Percentiles rank a stretch among this genome's conserved stretches.
Conservation (phyloP, 1,139 yeast species). For the Saccharomyces hybrid region DNA sequence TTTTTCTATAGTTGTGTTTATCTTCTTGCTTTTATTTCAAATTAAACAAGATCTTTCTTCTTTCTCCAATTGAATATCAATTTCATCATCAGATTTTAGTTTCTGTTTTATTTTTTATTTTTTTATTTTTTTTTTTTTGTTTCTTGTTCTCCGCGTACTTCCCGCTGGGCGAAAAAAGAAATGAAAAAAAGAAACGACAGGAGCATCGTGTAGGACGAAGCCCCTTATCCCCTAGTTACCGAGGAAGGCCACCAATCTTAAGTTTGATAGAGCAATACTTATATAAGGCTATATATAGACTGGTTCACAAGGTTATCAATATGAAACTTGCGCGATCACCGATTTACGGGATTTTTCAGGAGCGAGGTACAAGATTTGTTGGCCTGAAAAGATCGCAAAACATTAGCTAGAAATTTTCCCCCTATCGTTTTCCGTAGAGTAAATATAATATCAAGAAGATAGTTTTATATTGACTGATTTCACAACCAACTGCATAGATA, state of each 20-base stretch:
- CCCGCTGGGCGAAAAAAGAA: background rate
- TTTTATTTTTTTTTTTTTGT: background rate
- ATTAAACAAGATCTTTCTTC: background rate
- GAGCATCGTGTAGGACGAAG: background rate
- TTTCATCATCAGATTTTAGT: background rate
- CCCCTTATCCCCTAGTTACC: conserved; percentile 1
- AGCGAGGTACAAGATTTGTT: background rate
- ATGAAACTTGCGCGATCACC: background rate
- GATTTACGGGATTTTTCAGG: background rate
- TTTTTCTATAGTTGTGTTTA: conserved; percentile 1
- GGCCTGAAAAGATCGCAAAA: background rate
- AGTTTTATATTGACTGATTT: background rate
- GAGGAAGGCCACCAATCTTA: background rate
- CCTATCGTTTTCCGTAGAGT: background rate
- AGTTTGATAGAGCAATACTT: background rate
- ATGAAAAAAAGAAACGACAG: background rate
- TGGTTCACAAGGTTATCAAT: background rate
- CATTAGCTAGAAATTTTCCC: background rate
- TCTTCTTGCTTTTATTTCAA: background rate
- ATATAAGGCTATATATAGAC: background rate
- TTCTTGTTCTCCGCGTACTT: background rate
- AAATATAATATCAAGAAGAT: background rate
- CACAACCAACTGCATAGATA: background rate
- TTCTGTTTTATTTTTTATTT: background rate
- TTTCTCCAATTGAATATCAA: background rate